Base-by-base conservation (phyloP, 2,329 filamentous ascomycete genomes). In the Daldinia eschscholtzii region DNA sequence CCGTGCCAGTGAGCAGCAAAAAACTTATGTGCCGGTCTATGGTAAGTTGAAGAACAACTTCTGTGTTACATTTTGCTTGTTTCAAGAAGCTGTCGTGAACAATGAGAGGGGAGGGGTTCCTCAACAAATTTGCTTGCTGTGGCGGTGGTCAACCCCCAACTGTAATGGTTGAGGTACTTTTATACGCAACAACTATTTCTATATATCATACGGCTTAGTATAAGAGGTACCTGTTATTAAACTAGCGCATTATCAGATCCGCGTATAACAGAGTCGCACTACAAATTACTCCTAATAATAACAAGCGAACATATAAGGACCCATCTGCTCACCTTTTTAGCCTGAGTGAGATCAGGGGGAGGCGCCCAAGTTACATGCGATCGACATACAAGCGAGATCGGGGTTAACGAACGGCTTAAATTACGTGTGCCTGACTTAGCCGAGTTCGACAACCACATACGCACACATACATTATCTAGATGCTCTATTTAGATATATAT, bases 301-400 rank as follows among this genome's bases (percentile, higher is more conserved):
- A 42, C 44, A 48, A 65, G 53, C 37, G 28, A 58, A 37, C 41
- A 35, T 33, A 23, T 23, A 23, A 58, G 35, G 20, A 52, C 33
- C 50, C 42, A 64, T 58, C 42, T 15, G 12, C 26, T 42, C 57
- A 15, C 52, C 64, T 23, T 57, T 69, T 70, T 67, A 70, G 64
- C 64, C 67, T 62, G 64, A 61, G 64, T 62, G 64, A 61, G 64
- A 50, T 52, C 37, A 13, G 28, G 30, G 50, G 6, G 12, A 26
- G 46, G 46, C 9, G 15, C 6, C 42, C n/a, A 35, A n/a, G 26
- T 37, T 30, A 50, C 41, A 56, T 46, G 41, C 23, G 61, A 67
- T 70, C 67, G 61, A 30, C 61, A 48, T 10, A 48, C 6, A 26
- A 48, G 59, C 60, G 63, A 69, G 48, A 57, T 60, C 50, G 62